Conservation (phyloP, 2,329 filamentous ascomycete species). For the Pseudocercospora vitis region DNA sequence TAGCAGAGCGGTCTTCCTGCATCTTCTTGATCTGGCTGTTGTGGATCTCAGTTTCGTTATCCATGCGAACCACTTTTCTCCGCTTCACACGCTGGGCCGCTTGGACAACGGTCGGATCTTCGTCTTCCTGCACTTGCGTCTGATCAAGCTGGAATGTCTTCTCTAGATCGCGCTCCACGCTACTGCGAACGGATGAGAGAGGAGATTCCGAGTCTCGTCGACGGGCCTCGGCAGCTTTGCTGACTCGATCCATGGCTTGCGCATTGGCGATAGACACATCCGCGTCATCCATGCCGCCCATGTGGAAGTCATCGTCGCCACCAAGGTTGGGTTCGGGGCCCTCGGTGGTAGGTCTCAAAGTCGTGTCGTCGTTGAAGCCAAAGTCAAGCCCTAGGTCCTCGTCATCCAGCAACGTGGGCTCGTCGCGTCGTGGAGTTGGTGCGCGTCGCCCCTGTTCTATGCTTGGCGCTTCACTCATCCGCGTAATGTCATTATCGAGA, state of each 20-base stretch:
- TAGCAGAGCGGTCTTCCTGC: constrained; percentile 81
- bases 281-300: constrained; percentile 44
- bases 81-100: constrained; percentile 71
- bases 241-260: constrained; percentile 45
- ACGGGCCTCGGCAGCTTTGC: constrained; percentile 38
- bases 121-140: constrained; percentile 42
- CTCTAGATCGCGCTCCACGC: constrained; percentile 63
- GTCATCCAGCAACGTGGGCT: constrained; percentile 59
- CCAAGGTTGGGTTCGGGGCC: constrained; percentile 27
- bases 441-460: constrained; percentile 91
- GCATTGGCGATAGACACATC: constrained; percentile 45
- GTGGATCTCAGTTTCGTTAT: constrained; percentile 75
- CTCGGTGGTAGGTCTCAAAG: constrained; percentile 26
- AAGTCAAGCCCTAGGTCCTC: constrained; percentile 56
- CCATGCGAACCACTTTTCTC: constrained; percentile 78
- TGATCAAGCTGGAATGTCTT: constrained; percentile 52
- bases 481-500: constrained; percentile 41
- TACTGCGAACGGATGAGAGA: constrained; percentile 54
- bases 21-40: constrained; percentile 79
- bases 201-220: constrained; percentile 53
- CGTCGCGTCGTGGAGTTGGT: constrained; percentile 58
- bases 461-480: constrained; percentile 46
- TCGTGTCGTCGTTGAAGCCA: constrained; percentile 39
- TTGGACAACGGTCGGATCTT: constrained; percentile 55
- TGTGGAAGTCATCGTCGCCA: constrained; percentile 43